phyloP scores from a whole-genome alignment of 441 rosid species.

The Jatropha podagrica region DNA sequence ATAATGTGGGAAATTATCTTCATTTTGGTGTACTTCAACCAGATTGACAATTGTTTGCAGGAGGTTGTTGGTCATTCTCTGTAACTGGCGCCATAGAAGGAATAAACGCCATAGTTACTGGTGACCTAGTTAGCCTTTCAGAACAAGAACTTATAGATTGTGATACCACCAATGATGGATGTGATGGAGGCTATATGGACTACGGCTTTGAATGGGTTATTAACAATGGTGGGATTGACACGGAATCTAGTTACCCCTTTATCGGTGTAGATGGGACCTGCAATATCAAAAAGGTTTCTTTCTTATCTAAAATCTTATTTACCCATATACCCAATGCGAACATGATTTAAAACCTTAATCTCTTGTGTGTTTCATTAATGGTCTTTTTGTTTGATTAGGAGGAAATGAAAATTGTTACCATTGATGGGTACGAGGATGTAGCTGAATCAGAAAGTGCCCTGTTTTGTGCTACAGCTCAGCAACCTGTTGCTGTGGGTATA shows the following conservation, averaged over 20 bases:
- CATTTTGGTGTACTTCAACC: neutral
- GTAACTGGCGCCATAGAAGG: slow-evolving; percentile 70
- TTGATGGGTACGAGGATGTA: slow-evolving; percentile 65
- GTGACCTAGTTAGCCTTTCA: slow-evolving; percentile 59
- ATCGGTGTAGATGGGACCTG: slow-evolving; percentile 52
- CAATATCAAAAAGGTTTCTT: slow-evolving; percentile 50
- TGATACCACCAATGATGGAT: slow-evolving; percentile 57
- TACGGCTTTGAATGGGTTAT: slow-evolving; percentile 76
- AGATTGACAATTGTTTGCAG: slow-evolving; percentile 26
- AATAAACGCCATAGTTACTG: slow-evolving; percentile 52
- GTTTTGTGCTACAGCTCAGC: slow-evolving; percentile 54
- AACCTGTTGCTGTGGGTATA: slow-evolving; percentile 75
- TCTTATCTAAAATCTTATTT: neutral
- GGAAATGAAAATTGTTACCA: slow-evolving; percentile 45
- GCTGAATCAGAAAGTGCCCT: slow-evolving; percentile 57
- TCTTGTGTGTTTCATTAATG: neutral
- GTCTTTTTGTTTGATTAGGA: slow-evolving; percentile 32
- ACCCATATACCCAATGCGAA: neutral
- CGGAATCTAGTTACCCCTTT: slow-evolving; percentile 56
- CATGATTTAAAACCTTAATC: too few relatives aligned
- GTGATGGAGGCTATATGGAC: slow-evolving; percentile 75
- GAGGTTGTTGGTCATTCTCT: slow-evolving; percentile 81
- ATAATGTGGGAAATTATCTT: neutral
- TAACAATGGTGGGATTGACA: slow-evolving; percentile 59
- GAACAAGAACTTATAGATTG: slow-evolving; percentile 72